Conservation (phyloP, 1,139 yeast genomes). For the Sugiyamaella xylanicola region DNA sequence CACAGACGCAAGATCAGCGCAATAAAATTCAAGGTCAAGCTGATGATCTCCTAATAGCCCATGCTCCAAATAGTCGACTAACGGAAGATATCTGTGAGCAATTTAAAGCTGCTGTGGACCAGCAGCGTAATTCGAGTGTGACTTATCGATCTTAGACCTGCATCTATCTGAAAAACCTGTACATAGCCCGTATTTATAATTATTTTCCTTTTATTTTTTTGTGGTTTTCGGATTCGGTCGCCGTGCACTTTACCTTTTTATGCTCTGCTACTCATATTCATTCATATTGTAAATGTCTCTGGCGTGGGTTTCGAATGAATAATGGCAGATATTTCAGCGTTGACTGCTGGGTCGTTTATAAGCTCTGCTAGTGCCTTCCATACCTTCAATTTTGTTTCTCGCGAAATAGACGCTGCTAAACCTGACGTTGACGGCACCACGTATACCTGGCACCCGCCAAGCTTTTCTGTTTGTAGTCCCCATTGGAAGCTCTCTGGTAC, state of each 20-base stretch:
- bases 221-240: background rate
- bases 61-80: constrained; percentile 37
- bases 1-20: constrained; percentile 34
- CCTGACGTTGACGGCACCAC: constrained; percentile 81
- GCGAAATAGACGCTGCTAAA: constrained; percentile 59
- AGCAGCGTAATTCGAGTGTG: constrained; percentile 20
- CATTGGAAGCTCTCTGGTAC: constrained; percentile 45
- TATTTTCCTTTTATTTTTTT: background rate
- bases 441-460: constrained; percentile 43
- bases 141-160: constrained; percentile 15
- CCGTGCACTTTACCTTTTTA: too few relatives aligned
- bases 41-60: constrained; percentile 42
- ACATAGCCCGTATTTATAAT: background rate
- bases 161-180: background rate
- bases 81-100: constrained; percentile 30
- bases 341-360: background rate
- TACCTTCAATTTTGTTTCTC: constrained; percentile 49
- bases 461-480: constrained; percentile 51
- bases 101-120: constrained; percentile 30
- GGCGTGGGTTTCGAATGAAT: too few relatives aligned
- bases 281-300: background rate
- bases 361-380: constrained; percentile 50
- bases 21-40: constrained; percentile 38
- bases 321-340: background rate
- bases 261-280: too few relatives aligned